Evolutionary conservation across 108 stramenopile species (phyloP), one percentile per base, ranked within the genome.

Genomic region (Pseudonitzschia multiseries): DNA sequence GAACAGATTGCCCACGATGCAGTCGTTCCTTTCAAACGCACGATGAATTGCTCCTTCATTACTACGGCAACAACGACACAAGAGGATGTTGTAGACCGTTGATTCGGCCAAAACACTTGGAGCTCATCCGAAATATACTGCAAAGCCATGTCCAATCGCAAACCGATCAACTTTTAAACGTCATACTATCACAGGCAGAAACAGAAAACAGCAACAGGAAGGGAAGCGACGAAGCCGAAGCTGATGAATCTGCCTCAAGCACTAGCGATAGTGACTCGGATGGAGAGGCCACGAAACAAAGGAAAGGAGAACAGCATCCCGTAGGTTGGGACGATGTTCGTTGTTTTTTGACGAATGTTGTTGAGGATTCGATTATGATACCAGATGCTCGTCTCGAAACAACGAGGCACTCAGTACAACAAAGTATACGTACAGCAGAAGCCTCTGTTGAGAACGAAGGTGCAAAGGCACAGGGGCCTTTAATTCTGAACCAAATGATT

Each of bases 301-400:
- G 33, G 53, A 72, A 72, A 0, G 40, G 72, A 3, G 42, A n/a
- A 17, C 42, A 59, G 20, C 32, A 57, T 50, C 32, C 69, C 14
- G 12, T 79, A 32, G 67, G 74, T 50, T 79, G 79, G 79, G 33
- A 65, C 33, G 73, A 79, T 62, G 62, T 79, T 70, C 51, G 68
- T 43, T 51, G 33, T 29, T 72, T 72, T 60, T 4, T 64, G 52
- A 54, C 71, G 33, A 28, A 32, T 18, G 36, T 56, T 14, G 26
- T 62, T 4, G 33, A 62, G 3, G 20, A 62, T 62, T 40, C 61
- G 33, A 62, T 28, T 13, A 3, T 29, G n/a, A 33, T 62, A 10
- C 61, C 9, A 40, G 24, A 65, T 66, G 21, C 4, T 51, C 42
- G 63, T 28, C n/a, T 0, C 33, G 44, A 69, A 22, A 5, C 52